phyloP scores from a whole-genome alignment of 805 yeast genomes.

The Saturnispora besseyi region DNA sequence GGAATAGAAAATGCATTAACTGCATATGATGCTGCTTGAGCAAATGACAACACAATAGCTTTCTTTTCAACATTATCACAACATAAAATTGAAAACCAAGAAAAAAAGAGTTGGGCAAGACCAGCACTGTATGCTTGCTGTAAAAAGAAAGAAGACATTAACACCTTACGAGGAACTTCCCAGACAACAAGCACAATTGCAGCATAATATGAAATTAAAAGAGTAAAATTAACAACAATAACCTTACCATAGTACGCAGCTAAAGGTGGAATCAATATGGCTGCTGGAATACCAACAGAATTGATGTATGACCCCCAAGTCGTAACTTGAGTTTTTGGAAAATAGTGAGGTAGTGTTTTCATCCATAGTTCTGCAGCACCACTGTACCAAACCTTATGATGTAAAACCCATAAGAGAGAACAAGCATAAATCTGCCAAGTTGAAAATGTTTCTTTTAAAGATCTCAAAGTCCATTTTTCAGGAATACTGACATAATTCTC shows the following conservation, averaged over 20 bases:
- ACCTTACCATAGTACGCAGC: constrained; percentile 31
- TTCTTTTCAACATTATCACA: constrained; percentile 18
- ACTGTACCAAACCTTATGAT: constrained; percentile 29
- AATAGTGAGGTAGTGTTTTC: constrained; percentile 12
- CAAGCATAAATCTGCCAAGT: constrained; percentile 32
- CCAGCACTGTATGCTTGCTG: constrained; percentile 11
- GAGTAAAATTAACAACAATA: constrained; percentile 6
- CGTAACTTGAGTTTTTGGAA: constrained; percentile 12
- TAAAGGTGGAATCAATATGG: constrained; percentile 27
- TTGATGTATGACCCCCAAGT: constrained; percentile 14
- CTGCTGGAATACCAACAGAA: constrained; percentile 14
- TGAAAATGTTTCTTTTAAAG: constrained; percentile 34
- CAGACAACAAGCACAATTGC: constrained; percentile 13
- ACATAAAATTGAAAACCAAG: constrained; percentile 18
- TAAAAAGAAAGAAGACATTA: constrained; percentile 38
- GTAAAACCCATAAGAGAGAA: constrained; percentile 17
- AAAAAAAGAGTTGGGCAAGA: constrained; percentile 14
- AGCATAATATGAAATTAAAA: constrained; percentile 9
- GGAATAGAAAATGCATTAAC: constrained; percentile 18
- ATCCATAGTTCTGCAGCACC: constrained; percentile 23
- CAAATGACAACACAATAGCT: constrained; percentile 15
- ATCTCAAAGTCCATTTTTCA: constrained; percentile 34
- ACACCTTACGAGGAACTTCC: constrained; percentile 8
- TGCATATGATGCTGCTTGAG: constrained; percentile 15
- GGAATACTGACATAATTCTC: constrained; percentile 26